Evolutionary conservation across 495 filamentous ascomycete genomes (phyloP), one percentile per base, ranked within the genome.

Genomic region (Aspergillus sclerotiicarbonarius): DNA sequence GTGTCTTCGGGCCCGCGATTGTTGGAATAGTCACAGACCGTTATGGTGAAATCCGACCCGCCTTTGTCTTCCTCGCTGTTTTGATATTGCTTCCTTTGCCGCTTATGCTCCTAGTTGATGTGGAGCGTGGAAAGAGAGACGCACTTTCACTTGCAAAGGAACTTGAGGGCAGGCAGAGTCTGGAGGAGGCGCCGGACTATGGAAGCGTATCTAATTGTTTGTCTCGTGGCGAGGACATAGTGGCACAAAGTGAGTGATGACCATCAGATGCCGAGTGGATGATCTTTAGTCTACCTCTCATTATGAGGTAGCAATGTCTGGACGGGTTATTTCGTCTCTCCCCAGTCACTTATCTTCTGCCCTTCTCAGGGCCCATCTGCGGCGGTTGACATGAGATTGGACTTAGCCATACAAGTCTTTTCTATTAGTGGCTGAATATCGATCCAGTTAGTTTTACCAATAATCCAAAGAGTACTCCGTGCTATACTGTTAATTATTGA

Each of bases 1-100:
- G 90, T 66, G 78, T 98, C 16, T 96, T 98, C 68, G 94, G 94
- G 0, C 94, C 94, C 5, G 87, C 90, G 3, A 93, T 98, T 66
- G 95, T 98, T 1, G 94, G 94, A 4, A 83, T 85, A 0, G 92
- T 98, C 56, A 96, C 94, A 13, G 92, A 97, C 65, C 84, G 80
- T 15, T 90, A 90, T 54, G 94, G 94, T 1, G 87, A 92, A 61
- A 98, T 98, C 57, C 78, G 94, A 61, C 91, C 91, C 31, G 91
- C 93, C 2, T 98, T 98, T 67, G 88, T 89, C 76, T 98, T 98
- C 65, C 75, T 98, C 30, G 92, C 91, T 1, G 79, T 86, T 6
- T 73, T 98, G 33, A 87, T 98, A 8, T 86, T 88, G 37, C 66
- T 95, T 0, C 92, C 94, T 12, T 82, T 91, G 32, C 90, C 91